Percentiles rank a stretch among this genome's conserved stretches.
Conservation (phyloP, 2,329 filamentous ascomycete species). For the Amauroascus verrucosus region DNA sequence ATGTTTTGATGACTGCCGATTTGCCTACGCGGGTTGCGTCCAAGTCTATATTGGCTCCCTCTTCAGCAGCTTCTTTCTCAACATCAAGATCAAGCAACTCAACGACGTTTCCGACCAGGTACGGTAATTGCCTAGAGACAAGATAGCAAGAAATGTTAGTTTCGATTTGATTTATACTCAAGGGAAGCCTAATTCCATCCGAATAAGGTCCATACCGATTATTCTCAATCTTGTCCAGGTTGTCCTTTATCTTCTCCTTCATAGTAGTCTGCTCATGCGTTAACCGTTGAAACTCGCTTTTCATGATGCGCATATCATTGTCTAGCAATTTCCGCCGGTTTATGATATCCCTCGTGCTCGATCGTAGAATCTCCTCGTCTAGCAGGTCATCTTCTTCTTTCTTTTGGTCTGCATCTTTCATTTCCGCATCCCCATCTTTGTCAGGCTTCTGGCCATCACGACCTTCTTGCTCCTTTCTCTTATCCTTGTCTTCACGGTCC, state of each 20-base stretch:
- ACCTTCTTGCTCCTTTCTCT: constrained; percentile 45
- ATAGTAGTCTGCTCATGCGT: constrained; percentile 92
- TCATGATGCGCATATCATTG: constrained; percentile 98
- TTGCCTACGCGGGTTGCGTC: constrained; percentile 95
- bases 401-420: constrained; percentile 69
- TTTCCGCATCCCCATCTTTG: constrained; percentile 68
- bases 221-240: constrained; percentile 97
- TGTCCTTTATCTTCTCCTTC: constrained; percentile 99
- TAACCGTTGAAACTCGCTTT: constrained; percentile 87
- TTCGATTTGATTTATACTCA: not conserved
- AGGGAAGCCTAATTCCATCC: too few species aligned
- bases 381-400: constrained; percentile 66
- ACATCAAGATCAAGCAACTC: constrained; percentile 95
- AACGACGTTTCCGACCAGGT: constrained; percentile 96
- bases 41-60: constrained; percentile 96
- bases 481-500: constrained; percentile 63
- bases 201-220: constrained; percentile 59
- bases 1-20: constrained; percentile 98
- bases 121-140: constrained; percentile 71
- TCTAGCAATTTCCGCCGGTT: constrained; percentile 85
- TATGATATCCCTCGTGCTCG: constrained; percentile 89
- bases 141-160: not conserved
- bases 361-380: constrained; percentile 84
- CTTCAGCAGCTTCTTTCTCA: constrained; percentile 87
- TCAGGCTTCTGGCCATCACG: constrained; percentile 48